Evolutionary conservation across 1,139 yeast species (phyloP).

Genomic region (Sugiyamaella paludigena): DNA sequence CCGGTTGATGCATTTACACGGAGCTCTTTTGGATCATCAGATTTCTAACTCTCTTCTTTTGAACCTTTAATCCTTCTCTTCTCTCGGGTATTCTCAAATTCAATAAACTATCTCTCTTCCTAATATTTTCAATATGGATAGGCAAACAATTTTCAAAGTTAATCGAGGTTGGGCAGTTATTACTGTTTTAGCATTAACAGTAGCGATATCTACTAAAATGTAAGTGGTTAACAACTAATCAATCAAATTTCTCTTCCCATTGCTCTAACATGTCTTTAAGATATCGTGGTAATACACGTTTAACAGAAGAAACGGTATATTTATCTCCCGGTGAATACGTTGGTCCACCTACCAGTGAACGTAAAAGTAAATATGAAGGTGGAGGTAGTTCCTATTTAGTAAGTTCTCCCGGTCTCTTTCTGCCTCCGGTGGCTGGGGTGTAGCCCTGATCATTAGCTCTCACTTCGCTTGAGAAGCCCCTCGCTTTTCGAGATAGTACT

Average conservation of each 20-base stretch:
- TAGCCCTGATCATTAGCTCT: too few species aligned
- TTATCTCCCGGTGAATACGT: conserved; percentile 37
- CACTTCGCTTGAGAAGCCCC: too few species aligned
- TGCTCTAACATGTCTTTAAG: conserved; percentile 18
- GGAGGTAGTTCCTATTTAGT: conserved; percentile 39
- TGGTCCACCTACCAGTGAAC: conserved; percentile 34
- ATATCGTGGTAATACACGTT: conserved; percentile 23
- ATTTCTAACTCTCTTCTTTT: too few species aligned
- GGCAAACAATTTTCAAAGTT: conserved; percentile 20
- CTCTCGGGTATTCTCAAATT: too few species aligned
- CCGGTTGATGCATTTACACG: too few species aligned
- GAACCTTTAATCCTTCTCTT: too few species aligned
- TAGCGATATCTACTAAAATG: conserved; percentile 23
- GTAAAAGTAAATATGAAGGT: conserved; percentile 40
- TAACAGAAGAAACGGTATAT: conserved; percentile 24
- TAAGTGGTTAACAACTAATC: conserved; percentile 7
- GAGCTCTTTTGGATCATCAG: too few species aligned
- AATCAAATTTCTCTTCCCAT: background rate
- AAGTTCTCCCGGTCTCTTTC: conserved; percentile 9
- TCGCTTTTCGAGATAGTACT: too few species aligned
- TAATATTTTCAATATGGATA: too few species aligned
- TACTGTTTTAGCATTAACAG: conserved; percentile 28
- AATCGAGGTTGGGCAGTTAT: conserved; percentile 36
- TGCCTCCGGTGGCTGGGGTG: background rate
- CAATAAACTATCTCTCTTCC: too few species aligned